phyloP scores from a whole-genome alignment of 1,284 basidiomycete species.

The Tremellales sp. region DNA sequence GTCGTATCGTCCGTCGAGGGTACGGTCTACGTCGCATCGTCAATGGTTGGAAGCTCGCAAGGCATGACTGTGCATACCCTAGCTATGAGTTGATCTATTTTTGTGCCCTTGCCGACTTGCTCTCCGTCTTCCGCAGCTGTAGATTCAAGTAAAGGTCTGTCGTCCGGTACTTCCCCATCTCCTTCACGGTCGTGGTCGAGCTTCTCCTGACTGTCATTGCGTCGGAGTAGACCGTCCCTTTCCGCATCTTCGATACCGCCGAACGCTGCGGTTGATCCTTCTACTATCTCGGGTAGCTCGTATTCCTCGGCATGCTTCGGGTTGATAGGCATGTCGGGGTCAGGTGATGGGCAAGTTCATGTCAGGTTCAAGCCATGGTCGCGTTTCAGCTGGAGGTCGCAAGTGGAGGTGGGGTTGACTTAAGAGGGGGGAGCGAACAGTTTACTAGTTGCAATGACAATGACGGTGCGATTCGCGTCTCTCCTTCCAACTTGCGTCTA shows the following conservation, averaged over 20 bases:
- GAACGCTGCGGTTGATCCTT: neutral
- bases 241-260: conserved; percentile 10
- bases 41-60: neutral
- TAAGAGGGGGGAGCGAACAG: neutral
- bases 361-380: too few relatives aligned
- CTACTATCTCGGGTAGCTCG: conserved; percentile 25
- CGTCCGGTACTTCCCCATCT: neutral
- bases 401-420: neutral
- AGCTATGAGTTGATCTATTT: conserved; percentile 36
- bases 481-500: neutral
- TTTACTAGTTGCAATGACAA: neutral
- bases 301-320: conserved; percentile 39
- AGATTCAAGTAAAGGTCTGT: neutral
- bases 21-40: conserved; percentile 42
- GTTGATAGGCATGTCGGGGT: conserved; percentile 11
- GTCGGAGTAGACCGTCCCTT: neutral
- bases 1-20: conserved; percentile 55
- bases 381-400: too few relatives aligned
- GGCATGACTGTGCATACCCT: conserved; percentile 19
- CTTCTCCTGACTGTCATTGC: conserved; percentile 5
- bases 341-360: neutral
- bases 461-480: neutral
- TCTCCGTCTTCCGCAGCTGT: conserved; percentile 20
- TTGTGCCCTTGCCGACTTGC: conserved; percentile 32
- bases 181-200: conserved; percentile 5